Evolutionary conservation across 2,329 filamentous ascomycete species (phyloP).

Genomic region (Ampelomyces quisqualis): DNA sequence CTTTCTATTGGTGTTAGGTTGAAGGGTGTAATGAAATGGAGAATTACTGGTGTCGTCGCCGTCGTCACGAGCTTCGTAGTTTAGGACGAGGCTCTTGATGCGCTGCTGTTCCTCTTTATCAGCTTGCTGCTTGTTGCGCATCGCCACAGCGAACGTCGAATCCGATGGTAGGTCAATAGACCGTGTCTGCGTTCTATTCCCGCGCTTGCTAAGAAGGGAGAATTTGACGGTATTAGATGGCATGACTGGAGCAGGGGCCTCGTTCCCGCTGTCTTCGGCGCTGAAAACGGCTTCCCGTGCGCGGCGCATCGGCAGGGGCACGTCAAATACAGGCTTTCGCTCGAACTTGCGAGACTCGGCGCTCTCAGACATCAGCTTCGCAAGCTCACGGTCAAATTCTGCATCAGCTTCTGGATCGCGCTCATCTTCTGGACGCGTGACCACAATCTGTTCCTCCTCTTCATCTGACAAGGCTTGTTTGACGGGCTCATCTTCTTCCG

Average conservation of each 20-base stretch:
- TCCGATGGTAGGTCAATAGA: slow-evolving; percentile 88
- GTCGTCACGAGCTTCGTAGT: slow-evolving; percentile 86
- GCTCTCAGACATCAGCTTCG: slow-evolving; percentile 98
- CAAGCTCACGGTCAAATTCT: slow-evolving; percentile 96
- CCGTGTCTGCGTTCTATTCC: slow-evolving; percentile 92
- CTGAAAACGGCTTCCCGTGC: slow-evolving; percentile 57
- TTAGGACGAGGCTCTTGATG: slow-evolving; percentile 96
- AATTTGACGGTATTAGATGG: slow-evolving; percentile 80
- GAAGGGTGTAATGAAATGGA: slow-evolving; percentile 45
- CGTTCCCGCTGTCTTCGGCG: slow-evolving; percentile 45
- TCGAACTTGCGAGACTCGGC: slow-evolving; percentile 95
- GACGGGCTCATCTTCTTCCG: slow-evolving; percentile 50
- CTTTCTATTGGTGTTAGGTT: slow-evolving; percentile 53
- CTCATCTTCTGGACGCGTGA: slow-evolving; percentile 86
- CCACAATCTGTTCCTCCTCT: slow-evolving; percentile 83
- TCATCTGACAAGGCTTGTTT: slow-evolving; percentile 65
- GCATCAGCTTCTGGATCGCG: slow-evolving; percentile 92
- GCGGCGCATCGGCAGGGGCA: slow-evolving; percentile 88
- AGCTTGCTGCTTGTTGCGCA: slow-evolving; percentile 93
- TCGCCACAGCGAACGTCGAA: slow-evolving; percentile 91
- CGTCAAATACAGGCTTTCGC: slow-evolving; percentile 89
- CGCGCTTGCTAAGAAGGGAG: slow-evolving; percentile 90
- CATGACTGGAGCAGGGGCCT: slow-evolving; percentile 41
- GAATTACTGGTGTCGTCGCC: slow-evolving; percentile 72
- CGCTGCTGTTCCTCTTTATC: slow-evolving; percentile 96